Evolutionary conservation across 164 flowering plant genomes (phyloP).

Genomic region (Annona squamosa): DNA sequence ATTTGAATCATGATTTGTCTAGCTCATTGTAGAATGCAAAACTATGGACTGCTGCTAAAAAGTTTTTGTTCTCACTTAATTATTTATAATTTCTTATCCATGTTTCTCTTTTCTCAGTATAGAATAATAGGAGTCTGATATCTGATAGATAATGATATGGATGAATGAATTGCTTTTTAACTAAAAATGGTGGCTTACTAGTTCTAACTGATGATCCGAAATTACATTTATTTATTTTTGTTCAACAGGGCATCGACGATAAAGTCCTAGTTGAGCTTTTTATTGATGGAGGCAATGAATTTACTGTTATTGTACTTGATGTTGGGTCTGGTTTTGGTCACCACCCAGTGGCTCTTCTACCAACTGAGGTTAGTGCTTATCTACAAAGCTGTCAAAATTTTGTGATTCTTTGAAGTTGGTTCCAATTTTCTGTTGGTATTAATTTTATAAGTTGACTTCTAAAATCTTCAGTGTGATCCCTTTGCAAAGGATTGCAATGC

Average conservation of each 20-base stretch:
- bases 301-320: slow-evolving; percentile 88
- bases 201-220: no score
- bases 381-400: background rate
- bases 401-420: background rate
- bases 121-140: no score
- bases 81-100: no score
- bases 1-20: slow-evolving; percentile 3
- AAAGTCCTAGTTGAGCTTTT: slow-evolving; percentile 72
- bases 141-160: no score
- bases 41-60: no score
- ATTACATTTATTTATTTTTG: background rate
- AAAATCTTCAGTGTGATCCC: background rate
- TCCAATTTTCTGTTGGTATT: background rate
- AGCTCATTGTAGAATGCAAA: no score
- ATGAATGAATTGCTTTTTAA: no score
- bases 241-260: slow-evolving; percentile 68
- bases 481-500: background rate
- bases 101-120: no score
- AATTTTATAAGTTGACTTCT: background rate
- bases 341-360: slow-evolving; percentile 70
- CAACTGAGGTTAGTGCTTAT: slow-evolving; percentile 54
- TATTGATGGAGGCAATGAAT: slow-evolving; percentile 81
- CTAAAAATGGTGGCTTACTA: no score
- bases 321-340: slow-evolving; percentile 61
- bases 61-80: no score